Conservation (phyloP, 129 eudicot species). For the Glebionis coronaria region DNA sequence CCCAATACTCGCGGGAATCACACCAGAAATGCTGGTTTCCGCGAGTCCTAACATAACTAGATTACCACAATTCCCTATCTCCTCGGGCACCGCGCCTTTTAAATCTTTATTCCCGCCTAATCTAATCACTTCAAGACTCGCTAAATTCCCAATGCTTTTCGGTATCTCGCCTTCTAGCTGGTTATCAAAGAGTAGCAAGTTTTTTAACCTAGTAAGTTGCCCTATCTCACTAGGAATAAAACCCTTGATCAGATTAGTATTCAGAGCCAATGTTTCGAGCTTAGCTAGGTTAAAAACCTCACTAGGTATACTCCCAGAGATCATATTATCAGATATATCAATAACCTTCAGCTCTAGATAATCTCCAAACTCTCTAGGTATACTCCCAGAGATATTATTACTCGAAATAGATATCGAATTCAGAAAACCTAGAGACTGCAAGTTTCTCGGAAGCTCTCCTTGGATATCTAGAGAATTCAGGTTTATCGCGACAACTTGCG, state of each 20-base stretch:
- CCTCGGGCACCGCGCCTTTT: constrained; percentile 67
- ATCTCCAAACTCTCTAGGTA: constrained; percentile 80
- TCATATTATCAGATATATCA: constrained; percentile 65
- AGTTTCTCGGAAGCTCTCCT: constrained; percentile 74
- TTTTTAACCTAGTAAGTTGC: constrained; percentile 43
- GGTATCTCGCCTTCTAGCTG: constrained; percentile 80
- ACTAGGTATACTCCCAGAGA: constrained; percentile 73
- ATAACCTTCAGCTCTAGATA: constrained; percentile 47
- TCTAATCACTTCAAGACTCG: constrained; percentile 55
- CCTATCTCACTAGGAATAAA: constrained; percentile 68
- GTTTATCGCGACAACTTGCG: constrained; percentile 37
- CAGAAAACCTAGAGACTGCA: constrained; percentile 51
- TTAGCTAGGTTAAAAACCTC: constrained; percentile 58
- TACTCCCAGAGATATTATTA: constrained; percentile 67
- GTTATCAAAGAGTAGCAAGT: constrained; percentile 63
- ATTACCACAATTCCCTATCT: constrained; percentile 81
- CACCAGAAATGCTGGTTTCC: constrained; percentile 81
- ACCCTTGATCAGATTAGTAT: constrained; percentile 63
- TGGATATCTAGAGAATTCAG: constrained; percentile 57
- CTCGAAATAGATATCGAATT: constrained; percentile 53
- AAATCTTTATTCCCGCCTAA: constrained; percentile 93
- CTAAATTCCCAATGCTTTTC: constrained; percentile 53
- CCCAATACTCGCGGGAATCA: constrained; percentile 68
- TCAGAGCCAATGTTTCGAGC: constrained; percentile 44
- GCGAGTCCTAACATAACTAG: constrained; percentile 70